Conservation (phyloP, 2,329 filamentous ascomycete genomes). For the Fusarium ramigenum region DNA sequence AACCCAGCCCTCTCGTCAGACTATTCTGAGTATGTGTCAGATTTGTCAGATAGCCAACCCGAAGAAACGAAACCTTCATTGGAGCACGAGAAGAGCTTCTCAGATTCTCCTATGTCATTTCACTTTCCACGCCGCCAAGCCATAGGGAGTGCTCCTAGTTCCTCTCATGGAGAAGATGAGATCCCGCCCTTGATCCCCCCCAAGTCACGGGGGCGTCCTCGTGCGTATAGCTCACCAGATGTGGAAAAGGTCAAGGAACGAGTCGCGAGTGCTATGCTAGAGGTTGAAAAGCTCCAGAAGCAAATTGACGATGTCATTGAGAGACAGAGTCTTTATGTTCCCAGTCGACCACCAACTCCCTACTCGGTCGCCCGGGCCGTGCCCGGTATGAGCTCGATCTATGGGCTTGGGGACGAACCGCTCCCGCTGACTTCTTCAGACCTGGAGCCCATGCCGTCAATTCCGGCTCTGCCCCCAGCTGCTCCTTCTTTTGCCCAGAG, state of each 20-base stretch:
- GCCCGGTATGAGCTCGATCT: slow-evolving; percentile 44
- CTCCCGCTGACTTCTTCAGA: slow-evolving; percentile 47
- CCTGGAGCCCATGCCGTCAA: slow-evolving; percentile 62
- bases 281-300: slow-evolving; percentile 66
- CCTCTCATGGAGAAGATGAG: slow-evolving; percentile 41
- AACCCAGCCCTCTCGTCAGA: slow-evolving; percentile 47
- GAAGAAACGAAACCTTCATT: slow-evolving; percentile 45
- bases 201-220: slow-evolving; percentile 52
- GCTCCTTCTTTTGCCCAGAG: slow-evolving; percentile 68
- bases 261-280: slow-evolving; percentile 65
- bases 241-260: slow-evolving; percentile 63
- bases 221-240: slow-evolving; percentile 57
- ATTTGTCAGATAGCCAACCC: slow-evolving; percentile 37
- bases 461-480: slow-evolving; percentile 65
- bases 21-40: slow-evolving; percentile 48
- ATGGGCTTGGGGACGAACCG: slow-evolving; percentile 5
- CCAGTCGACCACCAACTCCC: slow-evolving; percentile 63
- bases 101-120: slow-evolving; percentile 62
- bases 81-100: slow-evolving; percentile 55
- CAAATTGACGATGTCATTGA: slow-evolving; percentile 69
- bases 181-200: slow-evolving; percentile 52
- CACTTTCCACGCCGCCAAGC: slow-evolving; percentile 61
- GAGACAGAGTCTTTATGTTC: slow-evolving; percentile 66
- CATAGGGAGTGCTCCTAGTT: slow-evolving; percentile 35
- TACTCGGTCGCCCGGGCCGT: slow-evolving; percentile 51